A percentile compares a stretch with the other conserved stretches of the same genome.
Conservation (phyloP, 2,329 filamentous ascomycete genomes). For the Lasiodiplodia theobromae region DNA sequence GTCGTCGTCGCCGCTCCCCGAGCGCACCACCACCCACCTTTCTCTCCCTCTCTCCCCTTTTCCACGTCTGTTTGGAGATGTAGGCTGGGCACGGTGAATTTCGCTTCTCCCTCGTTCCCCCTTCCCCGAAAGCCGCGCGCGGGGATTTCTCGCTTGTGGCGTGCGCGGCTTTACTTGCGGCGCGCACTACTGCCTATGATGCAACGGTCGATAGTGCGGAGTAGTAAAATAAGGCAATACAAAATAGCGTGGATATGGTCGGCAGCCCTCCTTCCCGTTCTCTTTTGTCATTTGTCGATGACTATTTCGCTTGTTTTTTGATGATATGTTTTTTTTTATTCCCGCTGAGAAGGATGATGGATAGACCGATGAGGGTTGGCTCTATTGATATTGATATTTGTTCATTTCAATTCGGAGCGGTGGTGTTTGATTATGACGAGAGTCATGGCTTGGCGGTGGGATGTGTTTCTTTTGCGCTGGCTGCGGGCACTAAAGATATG, state of each 20-base stretch:
- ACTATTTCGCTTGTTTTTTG: neutral
- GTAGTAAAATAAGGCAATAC: neutral
- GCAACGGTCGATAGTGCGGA: too few relatives aligned
- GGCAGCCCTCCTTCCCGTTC: neutral
- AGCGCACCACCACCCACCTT: neutral
- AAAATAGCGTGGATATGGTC: neutral
- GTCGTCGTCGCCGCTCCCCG: neutral
- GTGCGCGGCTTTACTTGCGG: too few relatives aligned
- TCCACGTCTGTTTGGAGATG: neutral
- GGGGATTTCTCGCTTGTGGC: too few relatives aligned
- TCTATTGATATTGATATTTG: neutral
- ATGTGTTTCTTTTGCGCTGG: neutral
- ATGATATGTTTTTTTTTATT: too few relatives aligned
- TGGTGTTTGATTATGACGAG: neutral
- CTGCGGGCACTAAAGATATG: neutral
- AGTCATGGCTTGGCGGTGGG: neutral
- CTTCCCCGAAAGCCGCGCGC: too few relatives aligned
- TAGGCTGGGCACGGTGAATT: neutral
- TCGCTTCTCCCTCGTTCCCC: neutral
- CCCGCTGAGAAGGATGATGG: neutral
- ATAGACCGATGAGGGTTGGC: neutral
- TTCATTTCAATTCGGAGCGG: neutral
- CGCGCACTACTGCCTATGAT: too few relatives aligned
- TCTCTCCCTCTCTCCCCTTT: neutral
- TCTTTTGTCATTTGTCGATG: neutral